A percentile compares a stretch with the other conserved stretches of the same genome.
Evolutionary conservation across 2,329 filamentous ascomycete genomes (phyloP).

Genomic region (Botryosphaeria agaves): DNA sequence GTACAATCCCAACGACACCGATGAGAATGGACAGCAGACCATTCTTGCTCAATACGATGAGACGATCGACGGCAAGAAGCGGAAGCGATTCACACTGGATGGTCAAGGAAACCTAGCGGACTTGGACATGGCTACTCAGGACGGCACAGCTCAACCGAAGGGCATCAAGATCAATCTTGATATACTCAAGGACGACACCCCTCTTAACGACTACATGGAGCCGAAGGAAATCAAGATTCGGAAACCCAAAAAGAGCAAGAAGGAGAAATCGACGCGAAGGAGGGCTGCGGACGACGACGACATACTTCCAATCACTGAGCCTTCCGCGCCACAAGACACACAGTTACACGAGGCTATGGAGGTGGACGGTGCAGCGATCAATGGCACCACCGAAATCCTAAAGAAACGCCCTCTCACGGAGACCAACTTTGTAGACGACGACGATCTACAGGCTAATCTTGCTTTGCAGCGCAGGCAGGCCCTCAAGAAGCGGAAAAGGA

Average conservation of each 20-base stretch:
- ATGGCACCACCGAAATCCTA: constrained; percentile 15
- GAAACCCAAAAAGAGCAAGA: constrained; percentile 72
- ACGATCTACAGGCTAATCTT: constrained; percentile 75
- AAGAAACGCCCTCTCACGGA: constrained; percentile 51
- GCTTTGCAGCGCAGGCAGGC: constrained; percentile 68
- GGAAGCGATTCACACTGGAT: constrained; percentile 75
- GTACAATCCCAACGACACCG: constrained; percentile 70
- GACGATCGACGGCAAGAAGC: constrained; percentile 80
- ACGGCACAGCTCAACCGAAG: constrained; percentile 42
- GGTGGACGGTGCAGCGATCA: constrained; percentile 36
- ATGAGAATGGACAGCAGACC: constrained; percentile 43
- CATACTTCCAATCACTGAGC: constrained; percentile 23
- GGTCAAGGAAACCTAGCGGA: constrained; percentile 54
- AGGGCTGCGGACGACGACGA: constrained; percentile 45
- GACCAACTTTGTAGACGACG: constrained; percentile 68
- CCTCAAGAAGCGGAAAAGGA: constrained; percentile 81
- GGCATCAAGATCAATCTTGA: constrained; percentile 63
- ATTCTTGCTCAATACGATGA: constrained; percentile 90
- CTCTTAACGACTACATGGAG: constrained; percentile 76
- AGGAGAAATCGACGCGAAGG: constrained; percentile 57
- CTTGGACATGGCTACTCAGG: constrained; percentile 34
- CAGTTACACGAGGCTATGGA: constrained; percentile 71
- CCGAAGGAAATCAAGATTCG: constrained; percentile 77
- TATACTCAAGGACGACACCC: constrained; percentile 43
- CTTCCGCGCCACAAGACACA: constrained; percentile 15